These are phyloP conservation scores for Gaeumannomyces tritici DNA, from an alignment of 2,329 filamentous ascomycete species.

Conservation along the genomic window DNA sequence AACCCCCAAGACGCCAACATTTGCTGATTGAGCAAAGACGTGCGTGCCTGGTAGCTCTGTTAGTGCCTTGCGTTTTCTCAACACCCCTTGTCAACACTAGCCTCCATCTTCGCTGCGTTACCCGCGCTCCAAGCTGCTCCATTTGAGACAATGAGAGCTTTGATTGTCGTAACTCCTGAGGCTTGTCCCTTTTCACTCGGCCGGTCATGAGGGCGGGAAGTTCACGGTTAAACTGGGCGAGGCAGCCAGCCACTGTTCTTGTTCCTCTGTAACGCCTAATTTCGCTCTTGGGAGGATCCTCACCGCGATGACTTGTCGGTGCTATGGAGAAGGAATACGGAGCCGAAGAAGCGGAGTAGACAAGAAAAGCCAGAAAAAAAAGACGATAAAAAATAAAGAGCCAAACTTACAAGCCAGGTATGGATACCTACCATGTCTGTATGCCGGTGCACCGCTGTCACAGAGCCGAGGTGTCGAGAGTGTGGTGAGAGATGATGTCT, in stretches of 20 bases:
- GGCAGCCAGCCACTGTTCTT: neutral
- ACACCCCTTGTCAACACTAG: neutral
- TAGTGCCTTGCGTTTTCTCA: neutral
- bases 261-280: neutral
- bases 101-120: neutral
- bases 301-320: neutral
- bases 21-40: constrained; percentile 19
- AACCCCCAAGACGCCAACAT: constrained; percentile 29
- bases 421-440: neutral
- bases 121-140: neutral
- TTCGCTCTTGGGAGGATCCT: neutral
- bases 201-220: neutral
- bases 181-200: no score
- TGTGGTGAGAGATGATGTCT: no score
- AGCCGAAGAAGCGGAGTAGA: constrained; percentile 5
- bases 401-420: neutral
- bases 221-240: neutral
- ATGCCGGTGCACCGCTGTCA: no score
- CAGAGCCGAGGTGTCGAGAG: no score
- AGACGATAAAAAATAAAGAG: constrained; percentile 12
- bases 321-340: constrained; percentile 21
- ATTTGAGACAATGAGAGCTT: neutral
- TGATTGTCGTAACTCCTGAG: neutral
- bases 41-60: neutral
- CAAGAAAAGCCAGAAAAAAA: constrained; percentile 5